Percentiles rank a stretch among this genome's conserved stretches.
phyloP scores from a whole-genome alignment of 371 early-diverging fungal genomes.

The Actinomortierella ambigua region DNA sequence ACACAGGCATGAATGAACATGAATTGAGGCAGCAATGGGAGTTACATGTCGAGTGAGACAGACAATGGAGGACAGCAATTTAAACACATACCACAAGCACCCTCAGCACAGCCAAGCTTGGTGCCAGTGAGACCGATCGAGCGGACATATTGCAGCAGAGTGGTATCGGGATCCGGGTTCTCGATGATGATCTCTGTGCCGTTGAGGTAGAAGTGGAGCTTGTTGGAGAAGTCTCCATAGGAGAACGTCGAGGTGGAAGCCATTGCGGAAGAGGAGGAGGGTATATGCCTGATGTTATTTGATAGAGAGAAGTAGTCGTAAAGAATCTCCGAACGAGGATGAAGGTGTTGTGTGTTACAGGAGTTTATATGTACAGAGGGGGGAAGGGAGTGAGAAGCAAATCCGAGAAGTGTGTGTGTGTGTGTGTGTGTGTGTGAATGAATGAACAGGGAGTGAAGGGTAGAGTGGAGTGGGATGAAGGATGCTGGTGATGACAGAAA shows the following conservation, averaged over 20 bases:
- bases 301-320: background rate
- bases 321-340: background rate
- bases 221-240: slow-evolving; percentile 26
- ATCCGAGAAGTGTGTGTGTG: no score
- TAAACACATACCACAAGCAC: slow-evolving; percentile 64
- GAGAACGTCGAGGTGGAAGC: background rate
- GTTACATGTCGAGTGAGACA: no score
- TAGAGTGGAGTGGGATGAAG: background rate
- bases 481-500: slow-evolving; percentile 3
- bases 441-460: background rate
- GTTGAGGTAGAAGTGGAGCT: slow-evolving; percentile 63
- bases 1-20: background rate
- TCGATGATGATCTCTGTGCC: slow-evolving; percentile 52
- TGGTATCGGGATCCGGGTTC: slow-evolving; percentile 62
- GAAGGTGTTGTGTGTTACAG: slow-evolving; percentile 2
- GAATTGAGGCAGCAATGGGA: no score
- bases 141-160: slow-evolving; percentile 71
- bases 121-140: slow-evolving; percentile 73
- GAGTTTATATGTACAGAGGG: background rate
- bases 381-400: background rate
- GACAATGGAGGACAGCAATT: no score
- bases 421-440: no score
- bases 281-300: background rate
- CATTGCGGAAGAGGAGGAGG: background rate
- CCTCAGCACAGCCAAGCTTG: slow-evolving; percentile 82